A percentile compares a stretch with the other conserved stretches of the same genome.
Conservation (phyloP, 495 filamentous ascomycete species). For the Podospora appendiculata region DNA sequence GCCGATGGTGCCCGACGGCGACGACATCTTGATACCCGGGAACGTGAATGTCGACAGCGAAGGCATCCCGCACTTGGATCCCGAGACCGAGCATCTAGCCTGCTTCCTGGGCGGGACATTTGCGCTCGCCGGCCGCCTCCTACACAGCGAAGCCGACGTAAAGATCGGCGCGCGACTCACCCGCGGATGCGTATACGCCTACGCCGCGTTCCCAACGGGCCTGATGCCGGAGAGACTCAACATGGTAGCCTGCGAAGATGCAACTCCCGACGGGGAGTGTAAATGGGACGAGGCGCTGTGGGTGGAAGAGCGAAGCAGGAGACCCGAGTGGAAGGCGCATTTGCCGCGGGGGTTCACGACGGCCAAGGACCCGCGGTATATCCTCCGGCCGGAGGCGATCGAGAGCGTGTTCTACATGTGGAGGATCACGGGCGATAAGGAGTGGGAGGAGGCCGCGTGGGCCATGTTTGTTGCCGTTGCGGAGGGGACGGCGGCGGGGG, state of each 20-base stretch:
- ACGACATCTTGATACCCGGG: conserved; percentile 60
- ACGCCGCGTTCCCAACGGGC: conserved; percentile 65
- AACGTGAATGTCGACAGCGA: conserved; percentile 14
- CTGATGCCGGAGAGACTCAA: conserved; percentile 78
- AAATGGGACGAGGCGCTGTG: conserved; percentile 22
- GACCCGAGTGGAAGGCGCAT: too few relatives aligned
- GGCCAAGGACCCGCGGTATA: conserved; percentile 38
- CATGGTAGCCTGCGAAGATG: conserved; percentile 53
- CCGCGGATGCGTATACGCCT: conserved; percentile 80
- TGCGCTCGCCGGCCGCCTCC: conserved; percentile 66
- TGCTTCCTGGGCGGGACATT: conserved; percentile 90
- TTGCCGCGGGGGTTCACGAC: too few relatives aligned
- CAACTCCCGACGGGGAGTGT: background rate
- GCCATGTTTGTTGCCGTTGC: conserved; percentile 46
- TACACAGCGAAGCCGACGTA: conserved; percentile 54
- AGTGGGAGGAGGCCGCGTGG: conserved; percentile 48
- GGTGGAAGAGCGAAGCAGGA: background rate
- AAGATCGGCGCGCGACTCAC: conserved; percentile 61
- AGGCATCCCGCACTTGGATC: conserved; percentile 11
- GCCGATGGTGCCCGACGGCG: conserved; percentile 45
- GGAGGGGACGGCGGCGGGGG: conserved; percentile 33
- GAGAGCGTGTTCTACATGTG: conserved; percentile 63
- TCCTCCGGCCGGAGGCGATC: conserved; percentile 60
- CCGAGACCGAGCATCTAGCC: conserved; percentile 36
- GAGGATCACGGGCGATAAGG: conserved; percentile 46